Evolutionary conservation across 2,329 filamentous ascomycete species (phyloP).

Genomic region (Pestalotiopsis sp.): DNA sequence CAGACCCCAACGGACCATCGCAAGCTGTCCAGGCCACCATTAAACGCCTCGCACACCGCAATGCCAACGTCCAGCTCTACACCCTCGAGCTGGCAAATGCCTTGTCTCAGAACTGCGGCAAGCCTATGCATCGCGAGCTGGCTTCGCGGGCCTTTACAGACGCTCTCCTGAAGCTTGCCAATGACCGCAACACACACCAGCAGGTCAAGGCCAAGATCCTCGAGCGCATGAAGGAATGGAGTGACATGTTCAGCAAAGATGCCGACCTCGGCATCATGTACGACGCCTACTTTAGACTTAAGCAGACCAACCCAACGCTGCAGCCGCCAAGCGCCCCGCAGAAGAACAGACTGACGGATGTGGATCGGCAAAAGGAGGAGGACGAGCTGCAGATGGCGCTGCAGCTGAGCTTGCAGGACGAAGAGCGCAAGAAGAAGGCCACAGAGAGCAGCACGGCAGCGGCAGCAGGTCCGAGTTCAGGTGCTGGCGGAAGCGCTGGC

Average conservation of each 20-base stretch:
- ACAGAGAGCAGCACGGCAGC: conserved; percentile 34
- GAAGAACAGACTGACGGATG: conserved; percentile 86
- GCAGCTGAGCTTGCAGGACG: conserved; percentile 88
- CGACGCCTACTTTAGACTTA: conserved; percentile 86
- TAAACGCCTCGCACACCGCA: conserved; percentile 87
- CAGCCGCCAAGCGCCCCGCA: conserved; percentile 90
- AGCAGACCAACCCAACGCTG: conserved; percentile 81
- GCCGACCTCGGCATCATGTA: conserved; percentile 97
- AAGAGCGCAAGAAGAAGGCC: conserved; percentile 59
- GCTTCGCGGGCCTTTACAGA: conserved; percentile 93
- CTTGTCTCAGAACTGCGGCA: conserved; percentile 87
- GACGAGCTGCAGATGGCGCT: conserved; percentile 97
- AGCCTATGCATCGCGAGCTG: conserved; percentile 83
- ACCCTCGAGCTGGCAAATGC: conserved; percentile 92
- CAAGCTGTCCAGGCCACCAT: conserved; percentile 89
- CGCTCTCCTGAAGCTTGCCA: conserved; percentile 83
- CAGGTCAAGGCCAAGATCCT: conserved; percentile 97
- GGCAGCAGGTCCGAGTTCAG: conserved; percentile 31
- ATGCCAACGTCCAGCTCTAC: conserved; percentile 95
- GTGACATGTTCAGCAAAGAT: conserved; percentile 88
- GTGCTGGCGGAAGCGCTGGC: conserved; percentile 26
- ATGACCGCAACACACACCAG: conserved; percentile 92
- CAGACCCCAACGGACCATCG: conserved; percentile 64
- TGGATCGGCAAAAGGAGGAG: conserved; percentile 92
- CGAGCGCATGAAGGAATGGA: conserved; percentile 95